Percentiles rank a stretch among this genome's conserved stretches.
phyloP scores from a whole-genome alignment of 2,329 filamentous ascomycete genomes.

The Sphaerulina musiva region DNA sequence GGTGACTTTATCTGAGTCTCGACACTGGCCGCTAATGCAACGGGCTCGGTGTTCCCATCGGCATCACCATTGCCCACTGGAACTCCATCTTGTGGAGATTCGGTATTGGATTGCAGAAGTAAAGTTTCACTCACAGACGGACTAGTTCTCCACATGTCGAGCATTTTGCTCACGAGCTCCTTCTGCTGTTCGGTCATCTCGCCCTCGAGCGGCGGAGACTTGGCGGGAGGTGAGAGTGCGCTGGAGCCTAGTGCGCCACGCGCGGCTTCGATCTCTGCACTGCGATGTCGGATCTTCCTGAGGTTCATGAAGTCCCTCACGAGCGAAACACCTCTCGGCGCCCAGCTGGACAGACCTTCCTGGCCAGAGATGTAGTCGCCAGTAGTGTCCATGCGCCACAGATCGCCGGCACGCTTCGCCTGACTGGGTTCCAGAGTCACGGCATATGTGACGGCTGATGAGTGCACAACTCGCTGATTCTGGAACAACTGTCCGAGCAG shows the following conservation, averaged over 20 bases:
- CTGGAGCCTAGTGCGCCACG: slow-evolving; percentile 51
- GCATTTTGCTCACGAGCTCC: slow-evolving; percentile 46
- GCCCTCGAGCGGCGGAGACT: slow-evolving; percentile 13
- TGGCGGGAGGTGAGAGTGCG: slow-evolving; percentile 43
- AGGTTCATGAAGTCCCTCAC: slow-evolving; percentile 79
- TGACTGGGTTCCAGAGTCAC: slow-evolving; percentile 79
- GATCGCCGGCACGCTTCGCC: slow-evolving; percentile 82
- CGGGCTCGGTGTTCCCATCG: slow-evolving; percentile 32
- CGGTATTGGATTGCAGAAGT: slow-evolving; percentile 49
- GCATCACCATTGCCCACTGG: slow-evolving; percentile 33
- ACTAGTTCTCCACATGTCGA: slow-evolving; percentile 57
- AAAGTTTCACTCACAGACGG: slow-evolving; percentile 42
- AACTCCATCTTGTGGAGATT: slow-evolving; percentile 60
- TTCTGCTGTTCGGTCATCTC: slow-evolving; percentile 33
- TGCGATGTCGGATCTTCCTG: slow-evolving; percentile 64
- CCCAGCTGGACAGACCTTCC: slow-evolving; percentile 77
- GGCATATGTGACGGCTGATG: slow-evolving; percentile 79
- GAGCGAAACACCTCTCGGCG: slow-evolving; percentile 79
- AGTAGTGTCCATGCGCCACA: slow-evolving; percentile 94
- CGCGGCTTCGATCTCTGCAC: slow-evolving; percentile 72
- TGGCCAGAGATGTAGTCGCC: slow-evolving; percentile 96
- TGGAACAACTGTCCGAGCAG: slow-evolving; percentile 86
- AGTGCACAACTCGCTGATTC: slow-evolving; percentile 76
- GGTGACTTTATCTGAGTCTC: slow-evolving; percentile 71
- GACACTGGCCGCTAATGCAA: slow-evolving; percentile 68